A percentile compares a stretch with the other conserved stretches of the same genome.
Conservation (phyloP, 164 flowering plant species). For the Taxillus chinensis region DNA sequence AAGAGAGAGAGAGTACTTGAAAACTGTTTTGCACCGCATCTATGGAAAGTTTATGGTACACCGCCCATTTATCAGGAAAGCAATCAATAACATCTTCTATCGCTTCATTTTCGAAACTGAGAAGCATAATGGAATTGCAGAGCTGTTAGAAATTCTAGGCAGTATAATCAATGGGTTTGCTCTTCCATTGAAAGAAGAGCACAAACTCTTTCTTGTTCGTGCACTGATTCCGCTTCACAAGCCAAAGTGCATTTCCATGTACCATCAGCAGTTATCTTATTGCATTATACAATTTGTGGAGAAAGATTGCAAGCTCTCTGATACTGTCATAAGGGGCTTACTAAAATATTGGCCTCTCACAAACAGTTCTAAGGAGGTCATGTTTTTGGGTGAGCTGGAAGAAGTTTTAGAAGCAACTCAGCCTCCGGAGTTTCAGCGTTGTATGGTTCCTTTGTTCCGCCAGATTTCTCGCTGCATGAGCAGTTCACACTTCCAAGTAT, state of each 20-base stretch:
- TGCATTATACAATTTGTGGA: slow-evolving; percentile 57
- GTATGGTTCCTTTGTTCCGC: slow-evolving; percentile 53
- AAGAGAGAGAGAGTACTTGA: slow-evolving; percentile 53
- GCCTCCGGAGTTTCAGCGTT: slow-evolving; percentile 48
- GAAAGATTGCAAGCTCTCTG: slow-evolving; percentile 60
- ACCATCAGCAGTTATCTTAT: slow-evolving; percentile 50
- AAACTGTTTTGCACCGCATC: slow-evolving; percentile 45
- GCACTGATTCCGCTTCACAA: slow-evolving; percentile 57
- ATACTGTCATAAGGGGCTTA: slow-evolving; percentile 53
- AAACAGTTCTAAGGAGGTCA: slow-evolving; percentile 43
- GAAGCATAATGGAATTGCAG: slow-evolving; percentile 56
- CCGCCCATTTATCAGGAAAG: slow-evolving; percentile 48
- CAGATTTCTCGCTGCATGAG: slow-evolving; percentile 42
- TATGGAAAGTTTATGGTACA: slow-evolving; percentile 59
- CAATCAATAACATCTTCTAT: slow-evolving; percentile 44
- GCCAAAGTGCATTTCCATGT: slow-evolving; percentile 46
- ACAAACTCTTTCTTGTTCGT: slow-evolving; percentile 46
- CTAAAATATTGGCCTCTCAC: slow-evolving; percentile 48
- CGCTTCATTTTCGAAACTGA: slow-evolving; percentile 51
- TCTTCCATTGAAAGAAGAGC: slow-evolving; percentile 47
- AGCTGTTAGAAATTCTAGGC: slow-evolving; percentile 48
- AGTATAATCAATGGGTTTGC: slow-evolving; percentile 55
- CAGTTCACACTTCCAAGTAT: slow-evolving; percentile 62
- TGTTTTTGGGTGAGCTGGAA: slow-evolving; percentile 48
- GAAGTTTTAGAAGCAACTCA: slow-evolving; percentile 57